phyloP scores from a whole-genome alignment of 2,329 filamentous ascomycete species.

The Pseudogymnoascus sp. region DNA sequence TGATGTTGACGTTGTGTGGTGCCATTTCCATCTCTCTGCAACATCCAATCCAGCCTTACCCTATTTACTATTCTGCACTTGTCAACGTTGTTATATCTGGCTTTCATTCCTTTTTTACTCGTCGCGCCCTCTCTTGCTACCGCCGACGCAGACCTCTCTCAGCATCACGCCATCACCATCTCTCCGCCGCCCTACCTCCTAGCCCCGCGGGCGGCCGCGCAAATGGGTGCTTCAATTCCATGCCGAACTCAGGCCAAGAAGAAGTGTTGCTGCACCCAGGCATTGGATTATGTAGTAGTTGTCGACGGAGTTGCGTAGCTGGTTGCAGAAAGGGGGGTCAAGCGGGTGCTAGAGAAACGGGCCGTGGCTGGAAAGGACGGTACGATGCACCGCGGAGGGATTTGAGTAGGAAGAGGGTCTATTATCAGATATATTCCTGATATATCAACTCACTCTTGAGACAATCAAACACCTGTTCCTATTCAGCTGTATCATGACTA shows the following conservation, averaged over 20 bases:
- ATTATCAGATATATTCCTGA: no score
- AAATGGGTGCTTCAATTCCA: conserved; percentile 11
- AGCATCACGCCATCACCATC: conserved; percentile 7
- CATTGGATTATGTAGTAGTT: conserved; percentile 34
- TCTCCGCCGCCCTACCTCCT: background rate
- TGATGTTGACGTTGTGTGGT: no score
- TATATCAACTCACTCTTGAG: background rate
- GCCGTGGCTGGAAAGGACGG: conserved; percentile 35
- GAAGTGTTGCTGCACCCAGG: conserved; percentile 32
- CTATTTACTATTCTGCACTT: no score
- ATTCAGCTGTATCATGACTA: background rate
- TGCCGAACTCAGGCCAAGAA: conserved; percentile 12
- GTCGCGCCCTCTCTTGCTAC: conserved; percentile 11
- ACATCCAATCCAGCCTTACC: no score
- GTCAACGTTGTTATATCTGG: no score
- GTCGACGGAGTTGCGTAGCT: conserved; percentile 34
- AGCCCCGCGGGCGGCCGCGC: conserved; percentile 9
- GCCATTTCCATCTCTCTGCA: no score
- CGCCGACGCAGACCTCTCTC: conserved; percentile 12
- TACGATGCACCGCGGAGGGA: conserved; percentile 38
- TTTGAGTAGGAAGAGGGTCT: conserved; percentile 23
- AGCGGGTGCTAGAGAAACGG: conserved; percentile 30
- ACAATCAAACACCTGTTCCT: background rate
- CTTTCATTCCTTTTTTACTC: conserved; percentile 11
- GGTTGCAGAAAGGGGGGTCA: conserved; percentile 32